Evolutionary conservation across 2,329 filamentous ascomycete genomes (phyloP).

Genomic region (Aspergillus clavatus): DNA sequence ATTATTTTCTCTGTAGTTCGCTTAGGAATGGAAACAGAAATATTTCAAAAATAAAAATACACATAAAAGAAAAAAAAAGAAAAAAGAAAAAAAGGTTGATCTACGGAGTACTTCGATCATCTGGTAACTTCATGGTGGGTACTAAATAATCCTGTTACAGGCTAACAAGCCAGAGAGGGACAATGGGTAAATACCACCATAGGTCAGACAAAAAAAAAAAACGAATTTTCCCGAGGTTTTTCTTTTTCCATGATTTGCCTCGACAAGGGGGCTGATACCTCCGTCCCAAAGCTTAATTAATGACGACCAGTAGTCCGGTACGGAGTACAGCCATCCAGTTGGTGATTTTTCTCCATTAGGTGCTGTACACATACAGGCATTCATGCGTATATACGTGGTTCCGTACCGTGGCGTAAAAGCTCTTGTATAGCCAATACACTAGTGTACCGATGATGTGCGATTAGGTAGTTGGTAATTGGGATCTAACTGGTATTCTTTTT

Average conservation of each 20-base stretch:
- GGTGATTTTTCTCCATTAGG: constrained; percentile 2
- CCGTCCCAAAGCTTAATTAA: constrained; percentile 25
- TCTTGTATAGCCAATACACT: neutral
- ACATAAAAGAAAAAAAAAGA: neutral
- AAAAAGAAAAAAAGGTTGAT: neutral
- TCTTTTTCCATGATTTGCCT: constrained; percentile 13
- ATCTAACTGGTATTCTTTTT: too few relatives aligned
- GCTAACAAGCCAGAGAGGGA: too few relatives aligned
- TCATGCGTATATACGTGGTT: neutral
- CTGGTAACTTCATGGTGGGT: too few relatives aligned
- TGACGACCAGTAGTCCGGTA: constrained; percentile 15
- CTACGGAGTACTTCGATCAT: neutral
- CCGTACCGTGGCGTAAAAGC: neutral
- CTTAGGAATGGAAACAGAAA: neutral
- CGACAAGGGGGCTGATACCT: constrained; percentile 17
- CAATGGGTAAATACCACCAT: neutral
- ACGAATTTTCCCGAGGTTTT: constrained; percentile 12
- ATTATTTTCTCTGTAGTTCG: neutral
- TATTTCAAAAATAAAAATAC: neutral
- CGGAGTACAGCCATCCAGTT: constrained; percentile 10
- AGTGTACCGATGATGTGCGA: constrained; percentile 11
- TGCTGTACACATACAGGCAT: neutral
- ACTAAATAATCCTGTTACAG: too few relatives aligned
- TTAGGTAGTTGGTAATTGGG: constrained; percentile 6
- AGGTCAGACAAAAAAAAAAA: neutral